Evolutionary conservation across 2,329 filamentous ascomycete species (phyloP), one percentile per base, ranked within the genome.

Genomic region (Pezicula rhizophila): DNA sequence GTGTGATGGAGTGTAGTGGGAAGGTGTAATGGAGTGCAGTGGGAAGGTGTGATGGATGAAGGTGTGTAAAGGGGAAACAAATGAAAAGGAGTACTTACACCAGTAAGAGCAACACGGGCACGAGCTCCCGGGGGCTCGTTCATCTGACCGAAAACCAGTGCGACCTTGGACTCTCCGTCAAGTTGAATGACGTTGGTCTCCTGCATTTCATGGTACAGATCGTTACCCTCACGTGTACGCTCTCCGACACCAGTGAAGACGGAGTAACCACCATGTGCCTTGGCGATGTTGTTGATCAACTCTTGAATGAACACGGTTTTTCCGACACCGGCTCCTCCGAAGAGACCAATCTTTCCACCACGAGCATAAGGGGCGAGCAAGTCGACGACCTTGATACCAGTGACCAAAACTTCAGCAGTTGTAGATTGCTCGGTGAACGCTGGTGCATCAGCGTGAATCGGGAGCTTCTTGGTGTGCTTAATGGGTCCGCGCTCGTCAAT

Each of bases 281-380:
- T 97, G 78, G 93, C 93, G 71, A 99, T 97, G 87, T 99, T 99
- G 90, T 99, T 99, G 80, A 99, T 99, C 71, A 99, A 79, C 80
- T 99, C 93, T 84, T 99, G 93, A 75, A 99, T 99, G 82, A 97
- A 99, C 72, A 99, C 93, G 73, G 93, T 99, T 87, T 99, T 99
- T 76, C 93, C 93, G 82, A 99, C 93, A 95, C 93, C 93, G 67
- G 93, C 93, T 92, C 93, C 93, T 78, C 93, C 93, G 79, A 99
- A 99, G 65, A 99, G 90, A 89, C 93, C 93, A 83, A 99, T 99
- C 87, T 99, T 99, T 85, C 93, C 93, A 89, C 93, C 93, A 95
- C 93, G 93, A 72, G 93, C 93, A 76, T 99, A 99, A 68, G 93
- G 93, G 66, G 93, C 93, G 68, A 99, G 85, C 62, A 99, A 83